phyloP scores from a whole-genome alignment of 495 filamentous ascomycete genomes.

The Trichoderma parareesei region DNA sequence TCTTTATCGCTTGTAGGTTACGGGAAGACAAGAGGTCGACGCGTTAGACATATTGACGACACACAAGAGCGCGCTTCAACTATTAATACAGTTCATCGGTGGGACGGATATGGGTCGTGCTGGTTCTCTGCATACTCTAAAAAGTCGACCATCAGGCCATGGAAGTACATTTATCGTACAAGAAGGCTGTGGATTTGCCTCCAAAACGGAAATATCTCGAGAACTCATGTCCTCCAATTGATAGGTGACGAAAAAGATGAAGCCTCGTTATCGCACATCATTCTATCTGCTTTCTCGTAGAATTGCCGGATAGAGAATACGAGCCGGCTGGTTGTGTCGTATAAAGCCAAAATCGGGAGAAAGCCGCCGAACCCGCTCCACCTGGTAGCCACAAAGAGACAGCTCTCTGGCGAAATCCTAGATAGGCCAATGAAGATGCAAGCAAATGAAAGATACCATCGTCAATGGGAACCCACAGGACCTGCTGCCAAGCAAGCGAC shows the following conservation, averaged over 20 bases:
- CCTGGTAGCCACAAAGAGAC: neutral
- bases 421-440: neutral
- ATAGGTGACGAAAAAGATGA: neutral
- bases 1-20: neutral
- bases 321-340: neutral
- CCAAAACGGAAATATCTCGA: neutral
- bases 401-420: neutral
- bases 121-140: neutral
- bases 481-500: neutral
- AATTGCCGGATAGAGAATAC: neutral
- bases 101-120: neutral
- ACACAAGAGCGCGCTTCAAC: neutral
- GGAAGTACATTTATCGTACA: neutral
- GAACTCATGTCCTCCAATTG: neutral
- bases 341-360: neutral
- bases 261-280: neutral
- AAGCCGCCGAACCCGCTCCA: neutral
- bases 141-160: neutral
- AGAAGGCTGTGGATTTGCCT: neutral
- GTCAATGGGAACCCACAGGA: neutral
- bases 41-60: no score
- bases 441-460: neutral
- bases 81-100: neutral
- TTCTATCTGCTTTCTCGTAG: neutral
- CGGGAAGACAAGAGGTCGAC: neutral